Evolutionary conservation across 495 filamentous ascomycete species (phyloP).

Genomic region (Staphylotrichum longicolle): DNA sequence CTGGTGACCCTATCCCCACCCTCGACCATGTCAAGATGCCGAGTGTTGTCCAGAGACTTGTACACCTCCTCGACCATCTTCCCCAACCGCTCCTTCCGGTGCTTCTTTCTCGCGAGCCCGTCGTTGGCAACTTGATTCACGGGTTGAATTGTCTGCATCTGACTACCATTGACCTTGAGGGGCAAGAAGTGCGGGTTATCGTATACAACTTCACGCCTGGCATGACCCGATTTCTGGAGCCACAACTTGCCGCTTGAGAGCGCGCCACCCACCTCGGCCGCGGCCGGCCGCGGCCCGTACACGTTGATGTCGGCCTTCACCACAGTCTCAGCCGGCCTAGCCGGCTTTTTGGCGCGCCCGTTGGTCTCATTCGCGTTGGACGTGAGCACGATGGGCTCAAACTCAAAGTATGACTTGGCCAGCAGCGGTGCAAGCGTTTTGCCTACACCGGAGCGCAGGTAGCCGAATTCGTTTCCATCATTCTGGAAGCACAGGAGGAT

Average conservation of each 20-base stretch:
- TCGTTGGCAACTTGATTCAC: slow-evolving; percentile 1
- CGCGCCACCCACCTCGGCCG: background rate
- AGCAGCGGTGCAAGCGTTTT: slow-evolving; percentile 2
- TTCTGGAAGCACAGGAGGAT: background rate
- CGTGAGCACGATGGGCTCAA: background rate
- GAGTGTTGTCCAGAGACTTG: slow-evolving; percentile 2
- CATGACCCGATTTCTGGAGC: background rate
- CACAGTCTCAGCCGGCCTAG: background rate
- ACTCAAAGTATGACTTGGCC: slow-evolving; percentile 3
- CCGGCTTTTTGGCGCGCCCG: background rate
- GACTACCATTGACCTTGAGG: background rate
- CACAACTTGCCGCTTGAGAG: background rate
- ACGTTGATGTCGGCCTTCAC: slow-evolving; percentile 1
- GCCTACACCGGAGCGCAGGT: slow-evolving; percentile 1
- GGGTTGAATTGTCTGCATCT: background rate
- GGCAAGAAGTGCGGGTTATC: background rate
- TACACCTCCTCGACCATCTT: slow-evolving; percentile 1
- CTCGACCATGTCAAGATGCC: background rate
- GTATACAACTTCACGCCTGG: background rate
- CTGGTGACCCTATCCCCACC: background rate
- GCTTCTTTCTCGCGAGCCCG: background rate
- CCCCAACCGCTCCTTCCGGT: background rate
- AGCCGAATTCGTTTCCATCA: background rate
- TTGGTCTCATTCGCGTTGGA: background rate
- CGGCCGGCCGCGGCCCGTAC: background rate